phyloP scores from a whole-genome alignment of 2,329 filamentous ascomycete species.

The Acarospora socialis region DNA sequence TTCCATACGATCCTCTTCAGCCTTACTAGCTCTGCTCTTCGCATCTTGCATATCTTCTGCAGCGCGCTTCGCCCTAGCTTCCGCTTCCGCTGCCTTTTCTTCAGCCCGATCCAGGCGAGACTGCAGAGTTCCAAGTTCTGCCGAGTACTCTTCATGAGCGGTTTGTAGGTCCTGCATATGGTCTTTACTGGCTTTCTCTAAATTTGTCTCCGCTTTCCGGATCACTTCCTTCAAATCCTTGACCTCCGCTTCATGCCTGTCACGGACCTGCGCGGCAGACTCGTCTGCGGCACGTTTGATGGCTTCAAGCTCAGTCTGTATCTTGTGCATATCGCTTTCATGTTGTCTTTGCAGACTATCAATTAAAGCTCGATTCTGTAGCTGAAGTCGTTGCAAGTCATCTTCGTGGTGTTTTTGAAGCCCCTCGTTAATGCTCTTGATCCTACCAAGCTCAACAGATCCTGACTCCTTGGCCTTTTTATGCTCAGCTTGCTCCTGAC shows the following conservation, averaged over 20 bases:
- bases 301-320: conserved; percentile 11
- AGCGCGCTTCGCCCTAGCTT: conserved; percentile 19
- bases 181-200: conserved; percentile 42
- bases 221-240: conserved; percentile 49
- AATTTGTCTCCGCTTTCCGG: conserved; percentile 39
- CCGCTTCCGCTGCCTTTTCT: conserved; percentile 24
- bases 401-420: conserved; percentile 47
- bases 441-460: conserved; percentile 39
- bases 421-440: conserved; percentile 55
- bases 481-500: conserved; percentile 62
- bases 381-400: conserved; percentile 13
- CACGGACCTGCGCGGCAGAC: conserved; percentile 23
- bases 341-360: conserved; percentile 6
- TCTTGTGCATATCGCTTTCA: conserved; percentile 6
- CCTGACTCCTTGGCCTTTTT: conserved; percentile 48
- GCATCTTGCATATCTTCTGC: conserved; percentile 17
- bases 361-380: conserved; percentile 8
- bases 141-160: conserved; percentile 36
- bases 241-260: conserved; percentile 43
- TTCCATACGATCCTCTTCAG: conserved; percentile 20
- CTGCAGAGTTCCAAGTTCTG: conserved; percentile 32
- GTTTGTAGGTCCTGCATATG: conserved; percentile 46
- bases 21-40: conserved; percentile 15
- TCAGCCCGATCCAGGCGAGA: conserved; percentile 33
- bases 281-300: conserved; percentile 24